A percentile compares a stretch with the other conserved stretches of the same genome.
Conservation (phyloP, 257 asterid genomes). For the Petunia axillaris region DNA sequence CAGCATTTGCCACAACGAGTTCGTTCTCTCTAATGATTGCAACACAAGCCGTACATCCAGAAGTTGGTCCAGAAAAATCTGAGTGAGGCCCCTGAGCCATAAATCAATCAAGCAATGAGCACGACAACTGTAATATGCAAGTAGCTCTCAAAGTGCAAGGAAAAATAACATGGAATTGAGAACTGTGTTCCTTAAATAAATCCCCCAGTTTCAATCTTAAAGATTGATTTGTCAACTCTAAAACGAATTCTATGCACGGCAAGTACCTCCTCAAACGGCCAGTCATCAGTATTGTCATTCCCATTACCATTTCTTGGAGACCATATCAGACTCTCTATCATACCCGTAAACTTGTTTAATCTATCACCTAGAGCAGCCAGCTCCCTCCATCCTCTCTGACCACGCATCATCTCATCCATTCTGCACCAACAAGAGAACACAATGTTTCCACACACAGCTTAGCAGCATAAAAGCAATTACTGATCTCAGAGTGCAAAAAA, state of each 20-base stretch:
- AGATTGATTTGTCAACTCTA: background rate
- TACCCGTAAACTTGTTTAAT: constrained; percentile 83
- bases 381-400: constrained; percentile 99
- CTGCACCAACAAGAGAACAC: constrained; percentile 50
- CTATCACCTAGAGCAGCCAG: constrained; percentile 93
- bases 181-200: background rate
- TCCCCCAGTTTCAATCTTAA: background rate
- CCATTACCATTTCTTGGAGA: constrained; percentile 81
- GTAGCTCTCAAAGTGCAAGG: background rate
- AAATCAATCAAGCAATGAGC: constrained; percentile 22
- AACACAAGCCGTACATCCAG: constrained; percentile 96
- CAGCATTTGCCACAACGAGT: constrained; percentile 94
- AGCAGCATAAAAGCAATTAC: constrained; percentile 15
- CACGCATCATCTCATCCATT: constrained; percentile 99
- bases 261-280: constrained; percentile 97
- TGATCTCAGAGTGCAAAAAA: background rate
- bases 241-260: background rate
- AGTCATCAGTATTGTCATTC: constrained; percentile 75
- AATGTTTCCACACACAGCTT: constrained; percentile 16
- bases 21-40: constrained; percentile 76
- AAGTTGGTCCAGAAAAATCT: constrained; percentile 95
- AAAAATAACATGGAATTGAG: background rate
- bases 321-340: constrained; percentile 97
- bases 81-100: constrained; percentile 93
- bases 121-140: background rate